Base-by-base conservation (phyloP, 805 yeast genomes). In the Cyberlindnera euphorbiiphila region DNA sequence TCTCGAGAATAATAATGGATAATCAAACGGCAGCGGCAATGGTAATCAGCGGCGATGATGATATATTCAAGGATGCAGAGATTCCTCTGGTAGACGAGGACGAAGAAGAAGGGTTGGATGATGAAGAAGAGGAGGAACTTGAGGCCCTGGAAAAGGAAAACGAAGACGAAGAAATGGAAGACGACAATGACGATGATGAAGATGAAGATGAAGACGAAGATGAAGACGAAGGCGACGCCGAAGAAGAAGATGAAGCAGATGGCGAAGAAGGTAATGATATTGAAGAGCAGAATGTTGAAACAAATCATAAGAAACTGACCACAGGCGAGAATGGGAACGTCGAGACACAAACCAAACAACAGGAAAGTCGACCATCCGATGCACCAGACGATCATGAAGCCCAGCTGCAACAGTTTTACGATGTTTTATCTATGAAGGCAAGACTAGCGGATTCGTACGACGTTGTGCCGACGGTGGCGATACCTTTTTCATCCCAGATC, bases 401-500 rank as follows among this genome's bases (percentile, higher is more conserved):
- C 3, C 22, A 36, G 11, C 19, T 24, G 4, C 26, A 47, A 25
- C 30, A 47, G 10, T 45, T 59, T n/a, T 57, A 64, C 36, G 56
- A 60, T n/a, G 57, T 54, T 8, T 51, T 68, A 15, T 46, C 54
- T 2, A 49, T 57, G n/a, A 73, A 74, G 20, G 76, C 84, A 1
- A 62, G 65, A 37, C 34, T 61, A 0, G 78, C 86, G 8, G 65
- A 71, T 3, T 62, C 74, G 1, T 78, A 79, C 49, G 94, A 85
- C 40, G 77, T 91, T 3, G 68, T 75, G 25, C 98, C 98, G 0
- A 74, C 83, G 9, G 94, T 84, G 15, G 96, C 97, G 2, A 80
- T 89, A 9, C 91, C 95, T 1, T 87, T 85, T 51, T 71, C 86
- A 2, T 64, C 85, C 1, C 80, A 84, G 19, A 81, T 93, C 22